Evolutionary conservation across 345 rosid genomes (phyloP).

Genomic region (Eutrema yunnanense): DNA sequence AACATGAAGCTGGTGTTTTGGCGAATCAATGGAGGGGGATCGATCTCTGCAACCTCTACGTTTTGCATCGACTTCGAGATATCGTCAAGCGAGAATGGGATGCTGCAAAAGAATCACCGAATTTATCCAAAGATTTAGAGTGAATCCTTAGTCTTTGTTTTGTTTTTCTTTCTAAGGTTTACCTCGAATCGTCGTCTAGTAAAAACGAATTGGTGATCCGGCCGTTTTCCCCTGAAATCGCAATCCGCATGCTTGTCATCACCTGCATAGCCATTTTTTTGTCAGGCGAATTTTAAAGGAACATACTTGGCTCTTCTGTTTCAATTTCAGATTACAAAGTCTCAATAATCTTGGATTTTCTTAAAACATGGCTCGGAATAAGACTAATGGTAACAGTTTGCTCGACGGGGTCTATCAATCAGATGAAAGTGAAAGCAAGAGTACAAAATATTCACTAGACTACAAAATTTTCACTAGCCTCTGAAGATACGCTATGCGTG

Average conservation of each 20-base stretch:
- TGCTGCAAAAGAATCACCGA: conserved; percentile 46
- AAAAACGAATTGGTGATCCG: conserved; percentile 73
- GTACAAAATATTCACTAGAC: background rate
- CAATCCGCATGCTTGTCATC: conserved; percentile 63
- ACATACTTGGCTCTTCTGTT: background rate
- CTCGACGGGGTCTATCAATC: background rate
- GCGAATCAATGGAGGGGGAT: conserved; percentile 83
- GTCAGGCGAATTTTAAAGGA: background rate
- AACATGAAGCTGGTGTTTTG: conserved; percentile 75
- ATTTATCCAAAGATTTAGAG: background rate
- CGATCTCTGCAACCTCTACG: conserved; percentile 65
- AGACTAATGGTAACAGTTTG: background rate
- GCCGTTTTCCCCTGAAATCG: conserved; percentile 61
- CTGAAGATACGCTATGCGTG: conserved; percentile 84
- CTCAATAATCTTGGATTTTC: background rate
- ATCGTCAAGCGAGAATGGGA: conserved; percentile 86
- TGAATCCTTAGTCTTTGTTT: background rate
- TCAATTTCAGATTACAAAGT: background rate
- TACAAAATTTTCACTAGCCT: conserved; percentile 43
- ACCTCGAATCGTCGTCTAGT: conserved; percentile 93
- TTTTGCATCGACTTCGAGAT: conserved; percentile 72
- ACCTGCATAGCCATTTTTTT: conserved; percentile 45
- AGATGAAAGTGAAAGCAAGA: background rate
- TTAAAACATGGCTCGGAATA: background rate
- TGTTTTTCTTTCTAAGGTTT: background rate